Conservation (phyloP, 2,329 filamentous ascomycete species). For the Monilinia laxa region DNA sequence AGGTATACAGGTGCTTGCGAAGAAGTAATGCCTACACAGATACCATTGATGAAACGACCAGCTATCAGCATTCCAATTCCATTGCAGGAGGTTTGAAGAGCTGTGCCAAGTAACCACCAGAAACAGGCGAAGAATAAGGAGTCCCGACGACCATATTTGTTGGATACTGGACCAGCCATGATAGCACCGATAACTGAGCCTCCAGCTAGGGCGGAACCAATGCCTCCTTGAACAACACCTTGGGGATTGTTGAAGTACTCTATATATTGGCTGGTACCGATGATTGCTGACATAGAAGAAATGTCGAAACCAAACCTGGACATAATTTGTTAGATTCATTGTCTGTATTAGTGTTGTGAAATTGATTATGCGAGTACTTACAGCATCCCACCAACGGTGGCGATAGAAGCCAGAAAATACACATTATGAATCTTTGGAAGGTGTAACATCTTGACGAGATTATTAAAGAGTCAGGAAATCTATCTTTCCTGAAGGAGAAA, state of each 20-base stretch:
- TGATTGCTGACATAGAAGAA: slow-evolving; percentile 57
- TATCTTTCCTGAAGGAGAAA: background rate
- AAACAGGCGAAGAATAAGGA: slow-evolving; percentile 42
- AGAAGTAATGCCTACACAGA: slow-evolving; percentile 64
- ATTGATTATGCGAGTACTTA: background rate
- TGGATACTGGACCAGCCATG: slow-evolving; percentile 56
- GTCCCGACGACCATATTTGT: slow-evolving; percentile 52
- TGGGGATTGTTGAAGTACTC: slow-evolving; percentile 47
- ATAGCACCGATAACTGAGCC: slow-evolving; percentile 67
- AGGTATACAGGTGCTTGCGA: slow-evolving; percentile 67
- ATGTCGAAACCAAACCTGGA: slow-evolving; percentile 49
- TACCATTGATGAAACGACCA: slow-evolving; percentile 59
- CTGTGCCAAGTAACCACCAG: slow-evolving; percentile 25
- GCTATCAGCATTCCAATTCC: slow-evolving; percentile 50
- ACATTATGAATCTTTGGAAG: slow-evolving; percentile 31
- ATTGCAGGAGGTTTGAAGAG: slow-evolving; percentile 21
- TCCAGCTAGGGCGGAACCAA: slow-evolving; percentile 63
- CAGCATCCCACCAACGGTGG: slow-evolving; percentile 30
- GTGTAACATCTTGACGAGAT: slow-evolving; percentile 21
- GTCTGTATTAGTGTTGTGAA: background rate
- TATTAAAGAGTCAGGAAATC: slow-evolving; percentile 7
- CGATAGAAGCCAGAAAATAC: slow-evolving; percentile 31
- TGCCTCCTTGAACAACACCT: slow-evolving; percentile 42
- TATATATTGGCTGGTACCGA: slow-evolving; percentile 51
- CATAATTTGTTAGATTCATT: background rate